Evolutionary conservation across 1,139 yeast species (phyloP), one percentile per base, ranked within the genome.

Genomic region (Blastobotrys niveus): DNA sequence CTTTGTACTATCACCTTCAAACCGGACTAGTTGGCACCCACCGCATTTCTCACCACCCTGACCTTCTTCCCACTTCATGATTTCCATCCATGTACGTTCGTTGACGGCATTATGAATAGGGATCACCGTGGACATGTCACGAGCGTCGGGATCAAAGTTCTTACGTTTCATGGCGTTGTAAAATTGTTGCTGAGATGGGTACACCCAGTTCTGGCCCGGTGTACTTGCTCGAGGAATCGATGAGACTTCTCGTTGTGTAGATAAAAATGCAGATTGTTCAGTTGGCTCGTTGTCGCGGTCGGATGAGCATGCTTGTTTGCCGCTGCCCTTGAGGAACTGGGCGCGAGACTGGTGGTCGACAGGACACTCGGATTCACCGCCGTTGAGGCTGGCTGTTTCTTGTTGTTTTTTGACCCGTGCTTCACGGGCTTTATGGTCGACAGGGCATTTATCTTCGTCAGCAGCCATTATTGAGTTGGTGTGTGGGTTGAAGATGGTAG

Each of bases 101-200:
- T 91, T 91, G 26, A 91, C 97, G 27, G 86, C 79, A 60, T 91
- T 91, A 62, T 91, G 98, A 38, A 91, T 82, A 1, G 97, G 97
- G 2, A 91, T 95, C 31, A 91, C 87, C 0, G 93, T 77, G 53
- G 78, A 71, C 97, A 91, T 91, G 60, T 89, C 97, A 7, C 68
- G 64, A 0, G 85, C 83, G 14, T 77, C 69, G 2, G 97, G 96
- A 45, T 80, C 74, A 89, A 95, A 87, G 50, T 84, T 77, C 60
- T 91, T 91, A 49, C 97, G 77, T 55, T 76, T 72, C 97, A 91
- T 91, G 12, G 97, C 96, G 50, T 86, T 93, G 62, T 72, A 91
- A 60, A 91, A 91, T 68, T 89, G 97, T 62, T 86, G 86, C 62
- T 91, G 95, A 1, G 95, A 84, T 8, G 98, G 98, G 60, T 91